Evolutionary conservation across 768 basidiomycete species (phyloP), one percentile per base, ranked within the genome.

Genomic region (Rhodotorula toruloides): DNA sequence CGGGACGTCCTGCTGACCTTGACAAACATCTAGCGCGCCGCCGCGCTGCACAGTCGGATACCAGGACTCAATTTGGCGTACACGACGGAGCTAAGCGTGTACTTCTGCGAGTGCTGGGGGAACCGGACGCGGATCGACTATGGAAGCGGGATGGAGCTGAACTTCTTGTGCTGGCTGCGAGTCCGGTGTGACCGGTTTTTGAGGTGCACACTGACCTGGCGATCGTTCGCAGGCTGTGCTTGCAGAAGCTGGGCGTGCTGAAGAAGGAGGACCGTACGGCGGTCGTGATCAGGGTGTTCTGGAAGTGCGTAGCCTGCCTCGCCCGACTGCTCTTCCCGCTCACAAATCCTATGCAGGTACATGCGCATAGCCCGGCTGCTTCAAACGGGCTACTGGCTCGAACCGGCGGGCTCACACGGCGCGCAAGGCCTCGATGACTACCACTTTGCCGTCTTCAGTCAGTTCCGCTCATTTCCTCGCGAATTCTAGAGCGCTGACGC

Each of bases 71-170:
- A 86, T 0, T 54, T 74, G 4, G 84, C 84, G 7, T 82, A 85
- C 1, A 81, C 85, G 7, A 75, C 80, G 9, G 94, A 97, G 75
- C 77, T 96, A 7, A 83, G 86, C 4, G 81, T 80, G 0, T 99
- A 98, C 76, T 88, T 98, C 74, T 79, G 81, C 43, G 90, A 93
- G 75, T 79, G 86, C 22, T 98, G 93, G 93, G 96, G 96, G 1
- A 96, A 89, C 76, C 81, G 88, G 36, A 84, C 87, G 54, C 81
- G 96, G 14, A 91, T 99, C 59, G 96, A 99, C 78, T 99, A 99
- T 78, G 96, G 96, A n/a, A 96, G 92, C 73, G 96, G 96, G 21
- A 98, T 98, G 94, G 96, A 99, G 76, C 82, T 98, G 49, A 94
- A 97, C 78, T 99, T 97, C 74, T 65, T 98, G 5, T 97, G 93